A percentile compares a stretch with the other conserved stretches of the same genome.
Conservation (phyloP, 495 filamentous ascomycete species). For the Podospora pseudopauciseta region DNA sequence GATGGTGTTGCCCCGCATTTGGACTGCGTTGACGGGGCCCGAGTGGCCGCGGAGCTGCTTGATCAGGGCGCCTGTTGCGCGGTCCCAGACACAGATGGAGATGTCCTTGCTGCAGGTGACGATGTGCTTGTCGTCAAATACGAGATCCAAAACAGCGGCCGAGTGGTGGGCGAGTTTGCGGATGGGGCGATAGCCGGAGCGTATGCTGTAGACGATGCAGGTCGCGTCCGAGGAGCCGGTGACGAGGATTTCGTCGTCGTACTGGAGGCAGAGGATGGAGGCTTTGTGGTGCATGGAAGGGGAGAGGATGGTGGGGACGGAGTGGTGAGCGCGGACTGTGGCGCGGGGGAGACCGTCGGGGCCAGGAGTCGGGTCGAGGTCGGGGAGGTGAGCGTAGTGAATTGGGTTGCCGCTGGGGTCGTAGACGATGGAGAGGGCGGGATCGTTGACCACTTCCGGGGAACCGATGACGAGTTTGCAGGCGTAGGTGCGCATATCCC, state of each 20-base stretch:
- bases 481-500: conserved; percentile 82
- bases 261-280: conserved; percentile 91
- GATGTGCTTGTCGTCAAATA: conserved; percentile 86
- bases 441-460: conserved; percentile 45
- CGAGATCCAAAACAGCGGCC: conserved; percentile 87
- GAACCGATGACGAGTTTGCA: conserved; percentile 77
- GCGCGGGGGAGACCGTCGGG: conserved; percentile 16
- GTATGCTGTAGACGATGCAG: conserved; percentile 88
- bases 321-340: conserved; percentile 37
- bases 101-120: conserved; percentile 95
- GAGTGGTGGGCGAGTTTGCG: conserved; percentile 70
- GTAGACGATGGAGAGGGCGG: conserved; percentile 36
- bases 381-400: conserved; percentile 48
- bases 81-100: conserved; percentile 90
- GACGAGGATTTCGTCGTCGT: conserved; percentile 86
- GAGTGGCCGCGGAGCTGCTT: conserved; percentile 76
- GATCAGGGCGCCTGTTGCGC: conserved; percentile 65
- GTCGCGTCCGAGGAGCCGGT: conserved; percentile 90
- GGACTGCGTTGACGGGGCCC: conserved; percentile 93
- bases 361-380: conserved; percentile 26
- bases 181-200: conserved; percentile 69
- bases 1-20: conserved; percentile 84
- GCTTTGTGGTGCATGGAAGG: conserved; percentile 67
- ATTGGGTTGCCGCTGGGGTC: conserved; percentile 39
- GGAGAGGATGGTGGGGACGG: conserved; percentile 45